Base-by-base conservation (phyloP, 164 flowering plant species). In the Berberis thunbergii region DNA sequence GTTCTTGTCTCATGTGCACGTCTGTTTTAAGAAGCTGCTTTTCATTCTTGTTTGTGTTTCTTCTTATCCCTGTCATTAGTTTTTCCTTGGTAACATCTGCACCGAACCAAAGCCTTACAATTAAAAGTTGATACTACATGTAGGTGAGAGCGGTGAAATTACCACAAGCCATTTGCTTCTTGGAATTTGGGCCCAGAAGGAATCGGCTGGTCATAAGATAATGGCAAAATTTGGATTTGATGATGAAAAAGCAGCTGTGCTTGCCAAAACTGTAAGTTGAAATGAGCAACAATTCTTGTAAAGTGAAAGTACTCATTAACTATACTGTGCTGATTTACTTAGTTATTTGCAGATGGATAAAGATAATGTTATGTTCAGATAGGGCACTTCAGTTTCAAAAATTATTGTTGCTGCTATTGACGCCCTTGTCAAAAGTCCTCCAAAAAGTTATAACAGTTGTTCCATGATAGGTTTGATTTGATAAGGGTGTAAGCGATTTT, bases 101-200 rank as follows among this genome's bases (percentile, higher is more conserved):
- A 26, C 26, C 26, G 26, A 26, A 26, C 45, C 2, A 41, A 41
- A 57, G 11, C 8, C 60, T 41, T 40, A 57, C n/a, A 41, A 5
- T 41, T 11, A 11, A 41, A 49, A 52, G 12, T 60, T 62, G 39
- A n/a, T 45, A 9, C 42, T 5, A 70, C 60, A 67, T 77, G 62
- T 82, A 89, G 96, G 92, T 72, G 78, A 75, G 54, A 56, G 60
- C 65, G 90, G 88, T 59, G 93, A 89, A 76, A 72, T 85, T 40
- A 84, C 89, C 46, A 72, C 86, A 49, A 59, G 60, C 42, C 78
- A 86, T 76, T 60, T 87, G 74, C 86, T 91, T 63, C 91, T 89
- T 61, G 92, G 92, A 50, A 69, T 91, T 59, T 91, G 98, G 96
- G 69, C 75, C 5, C 82, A 86, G 74, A 76, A 69, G 68, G 92